Conservation (phyloP, 2,329 filamentous ascomycete genomes). For the Dothiorella sarmentorum region DNA sequence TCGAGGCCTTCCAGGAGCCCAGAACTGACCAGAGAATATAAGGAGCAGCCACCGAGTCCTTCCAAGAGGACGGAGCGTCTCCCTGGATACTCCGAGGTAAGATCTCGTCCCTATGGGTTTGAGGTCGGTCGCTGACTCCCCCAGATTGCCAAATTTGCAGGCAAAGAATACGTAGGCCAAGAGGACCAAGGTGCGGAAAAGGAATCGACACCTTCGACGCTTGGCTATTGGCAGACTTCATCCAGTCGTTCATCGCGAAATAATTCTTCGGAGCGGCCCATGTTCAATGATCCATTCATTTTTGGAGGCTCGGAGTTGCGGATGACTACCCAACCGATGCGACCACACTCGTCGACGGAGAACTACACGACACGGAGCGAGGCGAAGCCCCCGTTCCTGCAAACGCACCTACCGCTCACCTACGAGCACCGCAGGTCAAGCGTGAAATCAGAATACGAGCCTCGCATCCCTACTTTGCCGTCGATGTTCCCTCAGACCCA, state of each 20-base stretch:
- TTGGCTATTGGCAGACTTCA: neutral
- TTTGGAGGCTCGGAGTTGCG: too few relatives aligned
- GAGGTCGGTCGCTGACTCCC: neutral
- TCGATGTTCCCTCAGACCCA: neutral
- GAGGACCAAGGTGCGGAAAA: neutral
- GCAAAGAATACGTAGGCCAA: neutral
- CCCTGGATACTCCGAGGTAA: neutral
- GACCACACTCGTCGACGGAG: constrained; percentile 4
- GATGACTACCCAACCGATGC: constrained; percentile 28
- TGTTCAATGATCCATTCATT: constrained; percentile 9
- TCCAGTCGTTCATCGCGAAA: neutral
- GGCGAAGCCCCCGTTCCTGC: neutral
- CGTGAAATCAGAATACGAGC: neutral
- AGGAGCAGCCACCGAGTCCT: too few relatives aligned
- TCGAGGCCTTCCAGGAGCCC: too few relatives aligned
- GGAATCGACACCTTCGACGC: neutral
- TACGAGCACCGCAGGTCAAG: neutral
- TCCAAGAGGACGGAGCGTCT: neutral
- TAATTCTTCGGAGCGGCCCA: neutral
- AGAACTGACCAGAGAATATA: too few relatives aligned
- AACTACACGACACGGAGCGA: neutral
- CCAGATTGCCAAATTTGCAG: neutral
- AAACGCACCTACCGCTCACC: neutral
- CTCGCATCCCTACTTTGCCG: neutral
- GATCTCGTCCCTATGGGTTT: neutral